Base-by-base conservation (phyloP, 2,329 filamentous ascomycete genomes). In the Exserohilum rostratum region DNA sequence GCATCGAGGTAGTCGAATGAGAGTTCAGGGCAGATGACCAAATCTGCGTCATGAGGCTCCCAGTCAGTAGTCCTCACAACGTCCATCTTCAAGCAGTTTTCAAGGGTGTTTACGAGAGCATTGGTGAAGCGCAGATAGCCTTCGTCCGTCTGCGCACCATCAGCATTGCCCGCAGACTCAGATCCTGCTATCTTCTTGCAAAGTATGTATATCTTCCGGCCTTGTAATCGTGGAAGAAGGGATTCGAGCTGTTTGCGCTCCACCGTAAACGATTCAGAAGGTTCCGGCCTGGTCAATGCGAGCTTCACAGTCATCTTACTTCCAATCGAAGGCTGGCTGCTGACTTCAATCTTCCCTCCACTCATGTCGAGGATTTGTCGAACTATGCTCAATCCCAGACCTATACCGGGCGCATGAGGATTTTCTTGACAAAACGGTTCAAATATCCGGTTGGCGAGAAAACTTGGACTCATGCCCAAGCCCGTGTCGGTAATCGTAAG, bases 401-500 rank as follows among this genome's bases (percentile, higher is more conserved):
- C 69, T 12, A 62, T 65, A 2, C 68, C 68, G 1, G 55, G 25
- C 2, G 58, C 48, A 25, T 61, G 55, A 2, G 66, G 48, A 15
- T 75, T 65, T 17, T 75, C 73, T 43, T 76, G 74, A 1, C 68
- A 61, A 15, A 76, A 76, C 1, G 74, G 70, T 6, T 69, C 64
- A 13, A 73, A 76, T 1, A 68, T 54, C n/a, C 61, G 57, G 31
- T 71, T 65, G 37, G 68, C 60, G 1, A 75, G 64, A 31, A 72
- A 76, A 5, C 59, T 55, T 5, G 66, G 49, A n/a, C 65, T 69
- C 65, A 76, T 76, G 1, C 73, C 74, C 6, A 47, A 55, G 1
- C 73, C 73, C 1, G 72, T 65, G 38, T 76, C 73, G 3, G 61
- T 66, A n/a, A 75, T 59, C 3, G 64, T 68, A 3, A 87, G 56